These are phyloP conservation scores for Microdochium bolleyi DNA, from an alignment of 2,329 filamentous ascomycete species.

Conservation along the genomic window DNA sequence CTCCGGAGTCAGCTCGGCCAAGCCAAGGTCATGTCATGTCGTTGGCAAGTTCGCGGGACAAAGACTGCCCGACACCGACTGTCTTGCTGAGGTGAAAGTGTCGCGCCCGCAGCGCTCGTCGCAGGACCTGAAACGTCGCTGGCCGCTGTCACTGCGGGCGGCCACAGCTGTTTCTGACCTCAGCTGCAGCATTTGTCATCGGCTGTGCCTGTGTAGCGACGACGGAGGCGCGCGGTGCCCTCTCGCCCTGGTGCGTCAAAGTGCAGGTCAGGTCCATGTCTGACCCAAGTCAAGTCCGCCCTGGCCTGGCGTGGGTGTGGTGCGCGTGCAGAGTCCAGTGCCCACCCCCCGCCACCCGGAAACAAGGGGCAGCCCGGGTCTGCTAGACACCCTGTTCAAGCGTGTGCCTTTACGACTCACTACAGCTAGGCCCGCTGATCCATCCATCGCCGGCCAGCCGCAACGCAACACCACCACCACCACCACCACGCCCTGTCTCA, in stretches of 20 bases:
- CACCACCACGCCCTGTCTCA: neutral
- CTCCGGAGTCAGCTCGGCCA: neutral
- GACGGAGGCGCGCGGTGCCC: too few species aligned
- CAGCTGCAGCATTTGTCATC: too few species aligned
- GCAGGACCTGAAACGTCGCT: too few species aligned
- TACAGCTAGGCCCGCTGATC: neutral
- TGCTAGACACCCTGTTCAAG: neutral
- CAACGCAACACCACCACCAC: neutral
- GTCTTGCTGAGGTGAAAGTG: neutral
- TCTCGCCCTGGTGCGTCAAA: too few species aligned
- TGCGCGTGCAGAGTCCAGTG: neutral
- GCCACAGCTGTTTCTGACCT: too few species aligned
- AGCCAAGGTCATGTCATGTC: neutral
- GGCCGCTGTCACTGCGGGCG: too few species aligned
- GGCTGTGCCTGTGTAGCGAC: too few species aligned
- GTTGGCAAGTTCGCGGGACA: too few species aligned
- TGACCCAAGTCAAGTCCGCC: too few species aligned
- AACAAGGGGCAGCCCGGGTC: neutral
- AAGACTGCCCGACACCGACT: neutral
- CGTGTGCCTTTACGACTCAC: neutral
- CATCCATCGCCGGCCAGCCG: neutral
- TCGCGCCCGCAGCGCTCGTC: neutral
- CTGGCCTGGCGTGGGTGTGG: too few species aligned
- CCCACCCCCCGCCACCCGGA: neutral
- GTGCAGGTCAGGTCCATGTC: too few species aligned